phyloP scores from a whole-genome alignment of 345 rosid genomes.

The Viola odorata region DNA sequence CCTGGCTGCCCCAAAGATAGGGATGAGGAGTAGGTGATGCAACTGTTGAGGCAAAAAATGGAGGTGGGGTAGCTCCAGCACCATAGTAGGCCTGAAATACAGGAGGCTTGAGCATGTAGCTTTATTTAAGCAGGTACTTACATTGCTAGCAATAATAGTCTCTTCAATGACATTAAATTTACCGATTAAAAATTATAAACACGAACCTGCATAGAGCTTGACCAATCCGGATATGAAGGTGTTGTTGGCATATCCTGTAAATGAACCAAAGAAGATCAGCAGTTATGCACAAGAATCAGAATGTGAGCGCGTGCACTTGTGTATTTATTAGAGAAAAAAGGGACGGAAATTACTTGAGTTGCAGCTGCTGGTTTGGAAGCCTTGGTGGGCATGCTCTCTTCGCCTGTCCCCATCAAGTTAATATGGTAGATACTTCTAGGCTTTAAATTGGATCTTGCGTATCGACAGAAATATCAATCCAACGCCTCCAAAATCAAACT shows the following conservation, averaged over 20 bases:
- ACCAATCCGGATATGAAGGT: slow-evolving; percentile 81
- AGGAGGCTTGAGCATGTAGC: slow-evolving; percentile 20
- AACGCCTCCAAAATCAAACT: slow-evolving; percentile 20
- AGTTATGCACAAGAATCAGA: background rate
- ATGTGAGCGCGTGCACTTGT: background rate
- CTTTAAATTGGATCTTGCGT: slow-evolving; percentile 8
- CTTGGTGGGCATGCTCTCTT: slow-evolving; percentile 62
- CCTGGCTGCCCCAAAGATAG: slow-evolving; percentile 92
- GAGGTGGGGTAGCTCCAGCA: slow-evolving; percentile 77
- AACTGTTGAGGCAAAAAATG: slow-evolving; percentile 78
- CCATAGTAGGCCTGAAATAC: slow-evolving; percentile 82
- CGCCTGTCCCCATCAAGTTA: slow-evolving; percentile 62
- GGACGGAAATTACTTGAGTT: slow-evolving; percentile 43
- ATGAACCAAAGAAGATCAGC: slow-evolving; percentile 6
- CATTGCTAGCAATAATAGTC: no score
- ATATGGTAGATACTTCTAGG: slow-evolving; percentile 2
- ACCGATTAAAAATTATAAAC: background rate
- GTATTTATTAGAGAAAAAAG: background rate
- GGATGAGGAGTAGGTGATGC: slow-evolving; percentile 86
- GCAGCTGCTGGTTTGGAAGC: slow-evolving; percentile 69
- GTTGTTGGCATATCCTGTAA: slow-evolving; percentile 64
- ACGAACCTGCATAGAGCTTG: slow-evolving; percentile 81
- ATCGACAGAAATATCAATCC: slow-evolving; percentile 10
- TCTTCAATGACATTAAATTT: background rate
- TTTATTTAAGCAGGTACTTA: slow-evolving; percentile 1